Base-by-base conservation (phyloP, 176 grass and related monocot genomes). In the Bolboschoenus planiculmis region DNA sequence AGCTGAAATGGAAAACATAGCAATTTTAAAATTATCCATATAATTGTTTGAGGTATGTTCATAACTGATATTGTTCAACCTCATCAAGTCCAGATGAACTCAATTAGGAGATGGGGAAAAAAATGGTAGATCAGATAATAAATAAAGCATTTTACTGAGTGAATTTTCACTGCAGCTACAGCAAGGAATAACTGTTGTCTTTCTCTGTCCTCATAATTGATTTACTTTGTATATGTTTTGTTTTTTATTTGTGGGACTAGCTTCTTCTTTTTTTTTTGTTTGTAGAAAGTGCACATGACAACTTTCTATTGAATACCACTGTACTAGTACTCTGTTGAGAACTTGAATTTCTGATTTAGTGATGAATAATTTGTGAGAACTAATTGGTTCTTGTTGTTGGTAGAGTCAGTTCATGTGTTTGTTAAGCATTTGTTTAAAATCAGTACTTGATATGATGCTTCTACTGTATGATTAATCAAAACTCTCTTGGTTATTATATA, bases 401-500 rank as follows among this genome's bases (percentile, higher is more conserved):
- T 50, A 31, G 43, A 76, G 40, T 53, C 15, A 15, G 39, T 33
- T 77, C 5, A 33, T 53, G 44, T 77, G 21, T 51, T 53, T 44
- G 53, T 77, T 48, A 31, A 53, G 44, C 44, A 77, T 48, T 34
- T 51, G 1, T 31, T 51, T 31, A 21, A 18, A 77, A 77, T 26
- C 43, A 77, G 24, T 77, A 77, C 13, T 51, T 53, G 35, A 77
- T 83, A 55, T n/a, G 62, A 24, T 76, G 30, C 51, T 59, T 84
- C 9, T 86, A 4, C 10, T 83, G 23, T 50, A 63, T 31, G 42
- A 50, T 18, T 44, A 67, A 9, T 51, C 10, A 46, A 40, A 83
- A 39, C 61, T 13, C 23, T 60, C 48, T 86, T 42, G 82, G 78
- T 1, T 91, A 18, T 53, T 87, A 77, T 74, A 53, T 80, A 98